These are phyloP conservation scores for Rhodocollybia butyracea DNA, from an alignment of 768 basidiomycete species.

Conservation along the genomic window DNA sequence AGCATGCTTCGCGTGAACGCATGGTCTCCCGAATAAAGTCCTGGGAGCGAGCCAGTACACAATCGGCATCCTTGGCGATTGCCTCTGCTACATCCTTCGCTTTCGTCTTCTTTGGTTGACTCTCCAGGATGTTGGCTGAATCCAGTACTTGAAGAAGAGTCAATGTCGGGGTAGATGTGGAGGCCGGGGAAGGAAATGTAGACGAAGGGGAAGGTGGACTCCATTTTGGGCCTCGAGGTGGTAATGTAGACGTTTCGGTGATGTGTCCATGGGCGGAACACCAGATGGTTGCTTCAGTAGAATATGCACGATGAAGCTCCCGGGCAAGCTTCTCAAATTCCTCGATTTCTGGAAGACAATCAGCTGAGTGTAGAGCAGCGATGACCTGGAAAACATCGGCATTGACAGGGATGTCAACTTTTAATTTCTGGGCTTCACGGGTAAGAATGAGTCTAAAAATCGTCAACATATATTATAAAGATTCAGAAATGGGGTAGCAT, in stretches of 20 bases:
- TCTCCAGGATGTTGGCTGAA: not conserved
- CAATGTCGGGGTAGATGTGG: not conserved
- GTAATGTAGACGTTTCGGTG: not conserved
- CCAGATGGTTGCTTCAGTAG: not conserved
- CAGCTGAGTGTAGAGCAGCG: not conserved
- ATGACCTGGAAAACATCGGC: constrained; percentile 11
- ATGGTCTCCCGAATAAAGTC: constrained; percentile 6
- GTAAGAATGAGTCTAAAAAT: not conserved
- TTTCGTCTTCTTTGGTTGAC: not conserved
- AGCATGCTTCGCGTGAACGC: constrained; percentile 20
- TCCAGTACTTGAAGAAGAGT: not conserved
- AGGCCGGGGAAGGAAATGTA: not conserved
- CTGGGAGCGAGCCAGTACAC: constrained; percentile 8
- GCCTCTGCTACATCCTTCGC: not conserved
- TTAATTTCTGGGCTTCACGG: not conserved
- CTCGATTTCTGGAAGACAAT: not conserved
- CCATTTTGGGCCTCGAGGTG: not conserved
- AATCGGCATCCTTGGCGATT: constrained; percentile 7
- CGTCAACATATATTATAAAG: not conserved
- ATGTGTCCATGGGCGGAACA: not conserved
- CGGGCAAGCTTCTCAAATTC: constrained; percentile 1
- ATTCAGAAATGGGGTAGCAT: not conserved
- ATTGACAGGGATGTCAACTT: not conserved
- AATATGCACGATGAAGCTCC: constrained; percentile 2
- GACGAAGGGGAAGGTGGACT: not conserved